Evolutionary conservation across 306 rosid genomes (phyloP).

Genomic region (Alnus rubra): DNA sequence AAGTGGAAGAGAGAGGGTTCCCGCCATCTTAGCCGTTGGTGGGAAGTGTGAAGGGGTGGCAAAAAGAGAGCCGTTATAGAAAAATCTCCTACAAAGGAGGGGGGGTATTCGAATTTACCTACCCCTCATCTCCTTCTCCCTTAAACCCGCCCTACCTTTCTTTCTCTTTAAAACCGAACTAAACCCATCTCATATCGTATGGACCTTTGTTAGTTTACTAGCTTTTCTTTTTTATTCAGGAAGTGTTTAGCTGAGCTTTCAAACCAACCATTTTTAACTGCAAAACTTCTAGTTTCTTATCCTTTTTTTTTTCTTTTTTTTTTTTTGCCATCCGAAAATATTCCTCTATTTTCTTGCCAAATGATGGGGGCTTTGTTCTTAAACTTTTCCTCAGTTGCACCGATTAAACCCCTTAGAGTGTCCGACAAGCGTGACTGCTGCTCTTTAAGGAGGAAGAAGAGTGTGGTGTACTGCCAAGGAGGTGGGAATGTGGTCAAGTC

Average conservation of each 20-base stretch:
- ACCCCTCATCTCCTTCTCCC: slow-evolving; percentile 64
- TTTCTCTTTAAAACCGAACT: slow-evolving; percentile 46
- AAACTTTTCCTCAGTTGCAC: slow-evolving; percentile 42
- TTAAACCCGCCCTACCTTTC: slow-evolving; percentile 52
- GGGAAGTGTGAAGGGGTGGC: slow-evolving; percentile 48
- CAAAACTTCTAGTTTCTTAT: slow-evolving; percentile 28
- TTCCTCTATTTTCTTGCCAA: slow-evolving; percentile 23
- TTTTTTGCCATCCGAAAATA: slow-evolving; percentile 1
- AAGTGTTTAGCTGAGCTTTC: slow-evolving; percentile 49
- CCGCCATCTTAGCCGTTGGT: slow-evolving; percentile 55
- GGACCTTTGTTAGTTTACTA: slow-evolving; percentile 61
- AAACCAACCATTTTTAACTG: slow-evolving; percentile 47
- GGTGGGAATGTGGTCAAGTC: slow-evolving; percentile 56
- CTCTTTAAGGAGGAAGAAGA: slow-evolving; percentile 41
- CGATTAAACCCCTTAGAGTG: slow-evolving; percentile 29
- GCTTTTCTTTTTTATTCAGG: slow-evolving; percentile 39
- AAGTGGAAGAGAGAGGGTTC: slow-evolving; percentile 46
- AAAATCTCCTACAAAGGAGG: slow-evolving; percentile 19
- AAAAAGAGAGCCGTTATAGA: slow-evolving; percentile 59
- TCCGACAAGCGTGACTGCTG: slow-evolving; percentile 32
- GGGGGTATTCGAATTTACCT: slow-evolving; percentile 44
- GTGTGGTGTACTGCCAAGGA: slow-evolving; percentile 54
- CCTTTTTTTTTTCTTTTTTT: neutral
- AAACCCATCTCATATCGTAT: slow-evolving; percentile 40
- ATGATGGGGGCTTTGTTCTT: slow-evolving; percentile 72